phyloP scores from a whole-genome alignment of 2,329 filamentous ascomycete species.

The Botrytis pseudocinerea region DNA sequence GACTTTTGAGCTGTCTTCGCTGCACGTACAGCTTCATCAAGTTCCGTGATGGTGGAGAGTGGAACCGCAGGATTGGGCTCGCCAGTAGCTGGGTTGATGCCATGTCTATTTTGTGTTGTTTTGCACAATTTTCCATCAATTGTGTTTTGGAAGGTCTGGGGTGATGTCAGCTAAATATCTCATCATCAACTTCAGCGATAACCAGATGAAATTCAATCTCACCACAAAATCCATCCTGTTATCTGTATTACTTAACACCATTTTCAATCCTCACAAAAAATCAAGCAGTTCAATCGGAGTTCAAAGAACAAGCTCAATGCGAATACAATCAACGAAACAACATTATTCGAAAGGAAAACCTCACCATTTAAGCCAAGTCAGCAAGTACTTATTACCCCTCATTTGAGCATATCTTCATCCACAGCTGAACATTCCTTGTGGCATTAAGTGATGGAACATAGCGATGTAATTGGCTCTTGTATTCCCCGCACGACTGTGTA shows the following conservation, averaged over 20 bases:
- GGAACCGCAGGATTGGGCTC: constrained; percentile 40
- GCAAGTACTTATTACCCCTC: not conserved
- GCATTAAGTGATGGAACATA: not conserved
- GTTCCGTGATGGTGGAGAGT: constrained; percentile 45
- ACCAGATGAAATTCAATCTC: not conserved
- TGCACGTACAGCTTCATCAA: constrained; percentile 49
- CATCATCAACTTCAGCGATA: not conserved
- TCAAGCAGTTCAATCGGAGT: too few species aligned
- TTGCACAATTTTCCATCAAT: constrained; percentile 16
- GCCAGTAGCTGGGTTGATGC: constrained; percentile 26
- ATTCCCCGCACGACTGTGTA: not conserved
- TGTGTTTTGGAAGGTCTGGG: constrained; percentile 16
- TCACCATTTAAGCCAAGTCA: not conserved
- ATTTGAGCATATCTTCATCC: not conserved
- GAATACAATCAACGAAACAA: not conserved
- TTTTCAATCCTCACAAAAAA: not conserved
- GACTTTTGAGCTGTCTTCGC: constrained; percentile 48
- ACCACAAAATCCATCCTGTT: constrained; percentile 1
- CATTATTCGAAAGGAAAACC: not conserved
- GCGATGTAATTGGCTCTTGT: not conserved
- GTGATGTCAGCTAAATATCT: not conserved
- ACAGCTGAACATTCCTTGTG: not conserved
- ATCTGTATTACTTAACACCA: not conserved
- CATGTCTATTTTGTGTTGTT: constrained; percentile 17
- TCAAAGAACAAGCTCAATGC: not conserved